Evolutionary conservation across 139 green algal genomes (phyloP).

Genomic region (Pleodorina starrii): DNA sequence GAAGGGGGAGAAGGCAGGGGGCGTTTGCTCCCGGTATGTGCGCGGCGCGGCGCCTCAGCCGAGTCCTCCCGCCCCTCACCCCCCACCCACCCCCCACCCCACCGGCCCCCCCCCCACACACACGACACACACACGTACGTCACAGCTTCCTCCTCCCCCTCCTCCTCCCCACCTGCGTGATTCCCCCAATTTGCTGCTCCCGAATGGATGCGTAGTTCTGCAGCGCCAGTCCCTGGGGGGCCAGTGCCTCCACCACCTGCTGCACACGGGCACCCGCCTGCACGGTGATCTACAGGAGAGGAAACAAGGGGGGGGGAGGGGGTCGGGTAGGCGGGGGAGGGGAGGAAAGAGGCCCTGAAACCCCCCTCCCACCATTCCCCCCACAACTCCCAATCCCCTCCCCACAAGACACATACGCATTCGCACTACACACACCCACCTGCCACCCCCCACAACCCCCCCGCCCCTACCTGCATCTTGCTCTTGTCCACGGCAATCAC

Average conservation of each 20-base stretch:
- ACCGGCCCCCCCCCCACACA: background rate
- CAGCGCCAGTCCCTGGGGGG: constrained; percentile 90
- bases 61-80: no score
- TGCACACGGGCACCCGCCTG: constrained; percentile 87
- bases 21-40: no score
- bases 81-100: background rate
- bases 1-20: background rate
- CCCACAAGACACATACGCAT: background rate
- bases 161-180: constrained; percentile 81
- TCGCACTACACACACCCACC: background rate
- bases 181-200: constrained; percentile 96
- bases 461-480: constrained; percentile 39
- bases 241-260: constrained; percentile 86
- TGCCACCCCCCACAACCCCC: background rate
- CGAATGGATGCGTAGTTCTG: constrained; percentile 97
- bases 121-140: background rate
- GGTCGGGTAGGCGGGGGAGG: background rate
- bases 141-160: no score
- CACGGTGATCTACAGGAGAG: constrained; percentile 76
- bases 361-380: background rate
- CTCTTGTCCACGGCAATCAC: constrained; percentile 86
- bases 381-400: background rate
- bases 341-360: background rate
- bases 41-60: no score
- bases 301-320: no score